These are phyloP conservation scores for Daldinia sp. DNA, from an alignment of 2,329 filamentous ascomycete species.

Conservation along the genomic window DNA sequence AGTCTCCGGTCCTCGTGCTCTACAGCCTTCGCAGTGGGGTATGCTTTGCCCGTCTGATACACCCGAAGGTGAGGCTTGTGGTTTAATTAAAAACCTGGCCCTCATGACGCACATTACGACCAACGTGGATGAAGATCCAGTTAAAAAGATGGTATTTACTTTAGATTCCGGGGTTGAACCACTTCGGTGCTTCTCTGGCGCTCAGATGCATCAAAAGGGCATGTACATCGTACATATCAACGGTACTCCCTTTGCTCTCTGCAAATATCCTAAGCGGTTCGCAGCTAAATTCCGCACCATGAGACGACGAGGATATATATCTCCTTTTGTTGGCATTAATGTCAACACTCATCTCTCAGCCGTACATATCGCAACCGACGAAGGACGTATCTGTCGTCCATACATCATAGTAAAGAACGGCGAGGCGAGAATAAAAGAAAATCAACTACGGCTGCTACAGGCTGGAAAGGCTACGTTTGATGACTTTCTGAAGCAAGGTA, in stretches of 20 bases:
- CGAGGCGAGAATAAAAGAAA: conserved; percentile 78
- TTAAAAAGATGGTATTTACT: conserved; percentile 85
- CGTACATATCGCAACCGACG: conserved; percentile 95
- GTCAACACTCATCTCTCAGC: conserved; percentile 93
- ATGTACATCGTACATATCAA: conserved; percentile 94
- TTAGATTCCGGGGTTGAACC: conserved; percentile 85
- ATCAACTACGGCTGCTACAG: conserved; percentile 82
- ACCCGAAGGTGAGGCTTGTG: conserved; percentile 97
- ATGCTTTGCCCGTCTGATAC: conserved; percentile 98
- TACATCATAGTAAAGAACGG: conserved; percentile 94
- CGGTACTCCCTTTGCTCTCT: conserved; percentile 90
- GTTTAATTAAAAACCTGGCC: conserved; percentile 96
- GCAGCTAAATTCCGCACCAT: conserved; percentile 84
- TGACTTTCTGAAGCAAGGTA: conserved; percentile 86
- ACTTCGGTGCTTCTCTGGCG: conserved; percentile 74
- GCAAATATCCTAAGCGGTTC: conserved; percentile 85
- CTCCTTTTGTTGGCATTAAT: conserved; percentile 95
- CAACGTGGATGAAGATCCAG: conserved; percentile 90
- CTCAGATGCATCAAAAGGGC: conserved; percentile 84
- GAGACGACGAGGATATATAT: conserved; percentile 88
- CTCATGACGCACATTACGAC: conserved; percentile 99
- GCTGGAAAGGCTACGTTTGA: conserved; percentile 89
- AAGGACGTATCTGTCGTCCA: conserved; percentile 94
- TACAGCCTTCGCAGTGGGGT: conserved; percentile 97
- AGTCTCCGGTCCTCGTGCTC: conserved; percentile 91